A percentile compares a stretch with the other conserved stretches of the same genome.
Evolutionary conservation across 345 rosid genomes (phyloP).

Genomic region (Sapria himalayana): DNA sequence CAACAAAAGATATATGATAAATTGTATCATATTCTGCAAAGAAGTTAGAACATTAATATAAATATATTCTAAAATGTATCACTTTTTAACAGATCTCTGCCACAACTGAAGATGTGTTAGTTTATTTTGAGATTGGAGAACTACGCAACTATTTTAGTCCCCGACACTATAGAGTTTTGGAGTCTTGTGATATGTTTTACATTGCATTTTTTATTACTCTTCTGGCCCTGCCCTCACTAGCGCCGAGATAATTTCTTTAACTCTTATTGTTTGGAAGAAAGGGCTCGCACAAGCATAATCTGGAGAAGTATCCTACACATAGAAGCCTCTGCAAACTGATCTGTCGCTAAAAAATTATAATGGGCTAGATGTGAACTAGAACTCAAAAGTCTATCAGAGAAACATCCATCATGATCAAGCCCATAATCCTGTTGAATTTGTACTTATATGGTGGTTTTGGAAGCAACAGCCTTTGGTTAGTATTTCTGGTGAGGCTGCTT

Average conservation of each 20-base stretch:
- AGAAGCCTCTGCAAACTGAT: conserved; percentile 80
- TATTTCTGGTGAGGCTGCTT: conserved; percentile 98
- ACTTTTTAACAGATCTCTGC: conserved; percentile 37
- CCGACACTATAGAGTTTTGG: conserved; percentile 87
- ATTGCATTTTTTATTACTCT: conserved; percentile 97
- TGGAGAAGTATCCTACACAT: conserved; percentile 67
- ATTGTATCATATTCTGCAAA: no score
- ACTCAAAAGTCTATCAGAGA: conserved; percentile 45
- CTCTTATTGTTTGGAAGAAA: conserved; percentile 94
- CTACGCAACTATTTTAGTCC: conserved; percentile 97
- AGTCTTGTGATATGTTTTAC: conserved; percentile 92
- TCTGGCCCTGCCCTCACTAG: conserved; percentile 83
- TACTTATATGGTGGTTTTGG: conserved; percentile 78
- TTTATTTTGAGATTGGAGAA: conserved; percentile 69
- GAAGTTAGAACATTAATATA: no score
- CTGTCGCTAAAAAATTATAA: conserved; percentile 79
- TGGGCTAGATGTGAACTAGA: conserved; percentile 22
- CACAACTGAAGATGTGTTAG: conserved; percentile 65
- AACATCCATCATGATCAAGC: conserved; percentile 72
- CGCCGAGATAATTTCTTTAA: conserved; percentile 74
- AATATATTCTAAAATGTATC: no score
- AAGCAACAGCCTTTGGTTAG: conserved; percentile 68
- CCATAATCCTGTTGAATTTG: conserved; percentile 65
- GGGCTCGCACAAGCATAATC: conserved; percentile 60
- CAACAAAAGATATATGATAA: no score